Base-by-base conservation (phyloP, 805 yeast genomes). In the Wickerhamomyces pijperi region DNA sequence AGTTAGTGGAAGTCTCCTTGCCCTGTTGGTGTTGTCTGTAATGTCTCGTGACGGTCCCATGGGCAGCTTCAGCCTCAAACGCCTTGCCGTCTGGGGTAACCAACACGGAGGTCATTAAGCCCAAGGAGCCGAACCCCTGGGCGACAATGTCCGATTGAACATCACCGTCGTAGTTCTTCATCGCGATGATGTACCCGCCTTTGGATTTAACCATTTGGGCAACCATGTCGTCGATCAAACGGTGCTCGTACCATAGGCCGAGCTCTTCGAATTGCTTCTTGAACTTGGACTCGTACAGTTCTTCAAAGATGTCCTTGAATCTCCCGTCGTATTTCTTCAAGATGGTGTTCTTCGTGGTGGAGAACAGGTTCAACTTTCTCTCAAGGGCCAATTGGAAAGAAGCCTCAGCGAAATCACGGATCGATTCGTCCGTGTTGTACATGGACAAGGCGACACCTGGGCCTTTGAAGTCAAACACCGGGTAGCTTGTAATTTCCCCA, bases 131-230 rank as follows among this genome's bases (percentile, higher is more conserved):
- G 54, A 90, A 90, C 31, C 97, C 97, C 66, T 90, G 97, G 23
- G 97, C 97, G 42, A 90, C 96, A 55, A 90, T 82, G 62, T 90
- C 97, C 14, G 94, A 81, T 66, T 87, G 88, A 41, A 90, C 97
- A 60, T 90, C 97, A 62, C 97, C 97, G 61, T 90, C 97, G 65
- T 90, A 90, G 69, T 90, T 90, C 71, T 90, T 90, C 82, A 90
- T 76, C 36, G 97, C 97, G 64, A 90, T 84, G 53, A 90, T 82
- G 61, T 70, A 90, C 5, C 97, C 97, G 54, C 97, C 97, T 57
- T 75, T 78, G 35, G 96, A 85, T 69, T 90, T 90, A 60, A 90
- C 68, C 97, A 90, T 88, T 69, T 90, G 97, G 18, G 97, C 97
- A 37, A 90, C 97, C 97, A 90, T 90, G 60, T 90, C 97, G 64